Evolutionary conservation across 2,329 filamentous ascomycete species (phyloP).

Genomic region (Colletotrichum incanum): DNA sequence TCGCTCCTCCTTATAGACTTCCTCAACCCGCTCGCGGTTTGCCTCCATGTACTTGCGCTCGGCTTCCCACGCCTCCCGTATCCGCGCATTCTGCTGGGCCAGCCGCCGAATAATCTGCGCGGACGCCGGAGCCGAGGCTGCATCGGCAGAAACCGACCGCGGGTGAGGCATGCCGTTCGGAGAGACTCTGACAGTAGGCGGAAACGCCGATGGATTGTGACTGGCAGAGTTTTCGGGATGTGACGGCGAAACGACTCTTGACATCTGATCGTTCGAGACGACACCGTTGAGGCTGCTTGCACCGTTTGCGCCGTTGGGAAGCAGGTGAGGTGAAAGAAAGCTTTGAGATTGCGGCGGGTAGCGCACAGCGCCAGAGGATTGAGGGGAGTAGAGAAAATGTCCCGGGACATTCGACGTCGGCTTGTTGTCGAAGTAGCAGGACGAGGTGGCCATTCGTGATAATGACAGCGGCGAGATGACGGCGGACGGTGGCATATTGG

Average conservation of each 20-base stretch:
- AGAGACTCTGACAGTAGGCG: constrained; percentile 46
- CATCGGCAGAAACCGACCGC: constrained; percentile 50
- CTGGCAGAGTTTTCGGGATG: constrained; percentile 16
- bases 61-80: constrained; percentile 67
- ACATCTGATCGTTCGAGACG: constrained; percentile 31
- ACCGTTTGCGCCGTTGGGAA: constrained; percentile 24
- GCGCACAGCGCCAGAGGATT: constrained; percentile 46
- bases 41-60: constrained; percentile 70
- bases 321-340: constrained; percentile 47
- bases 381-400: constrained; percentile 45
- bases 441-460: constrained; percentile 49
- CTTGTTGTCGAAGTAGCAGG: constrained; percentile 56
- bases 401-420: constrained; percentile 42
- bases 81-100: constrained; percentile 59
- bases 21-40: constrained; percentile 67
- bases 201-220: constrained; percentile 26
- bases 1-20: constrained; percentile 70
- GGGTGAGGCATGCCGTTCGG: constrained; percentile 50
- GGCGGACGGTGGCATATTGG: constrained; percentile 51
- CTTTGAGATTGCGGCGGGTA: constrained; percentile 44
- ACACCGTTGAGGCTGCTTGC: constrained; percentile 9
- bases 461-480: constrained; percentile 58
- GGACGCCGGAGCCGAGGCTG: constrained; percentile 46
- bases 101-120: constrained; percentile 58
- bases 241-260: constrained; percentile 41